Percentiles rank a stretch among this genome's conserved stretches.
Conservation (phyloP, 108 stramenopile genomes). For the Fistulifera solaris region DNA sequence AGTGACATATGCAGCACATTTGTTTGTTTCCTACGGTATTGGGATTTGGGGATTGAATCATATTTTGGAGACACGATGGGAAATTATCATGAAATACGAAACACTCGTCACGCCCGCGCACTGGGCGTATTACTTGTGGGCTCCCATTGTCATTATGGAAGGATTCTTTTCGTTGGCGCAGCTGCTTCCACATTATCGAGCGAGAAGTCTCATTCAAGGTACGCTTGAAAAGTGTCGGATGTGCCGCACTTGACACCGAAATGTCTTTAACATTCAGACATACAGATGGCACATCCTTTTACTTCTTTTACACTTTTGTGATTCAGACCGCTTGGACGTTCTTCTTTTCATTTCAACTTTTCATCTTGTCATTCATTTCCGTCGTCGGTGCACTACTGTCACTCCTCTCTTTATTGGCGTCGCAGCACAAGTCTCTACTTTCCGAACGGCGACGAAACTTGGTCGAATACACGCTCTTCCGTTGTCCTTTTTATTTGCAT, state of each 20-base stretch:
- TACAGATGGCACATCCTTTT: constrained; percentile 10
- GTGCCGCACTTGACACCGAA: too few relatives aligned
- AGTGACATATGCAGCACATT: constrained; percentile 26
- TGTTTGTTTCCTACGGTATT: constrained; percentile 42
- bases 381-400: constrained; percentile 28
- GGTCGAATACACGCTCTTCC: constrained; percentile 44
- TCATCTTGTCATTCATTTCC: constrained; percentile 37
- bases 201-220: constrained; percentile 35
- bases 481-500: constrained; percentile 52
- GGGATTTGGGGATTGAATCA: constrained; percentile 43
- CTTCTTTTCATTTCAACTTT: constrained; percentile 37
- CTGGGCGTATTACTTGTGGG: constrained; percentile 43
- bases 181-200: constrained; percentile 34
- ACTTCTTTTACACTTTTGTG: constrained; percentile 45
- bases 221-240: too few relatives aligned
- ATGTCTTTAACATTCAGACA: too few relatives aligned
- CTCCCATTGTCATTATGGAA: constrained; percentile 33
- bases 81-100: constrained; percentile 25
- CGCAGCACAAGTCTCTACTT: constrained; percentile 25
- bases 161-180: constrained; percentile 39
- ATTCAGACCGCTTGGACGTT: constrained; percentile 45
- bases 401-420: constrained; percentile 23
- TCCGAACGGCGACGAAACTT: constrained; percentile 1
- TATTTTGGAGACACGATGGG: constrained; percentile 26
- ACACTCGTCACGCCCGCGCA: constrained; percentile 44